These are phyloP conservation scores for Scolecobasidium constrictum DNA, from an alignment of 2,329 filamentous ascomycete genomes.

Conservation along the genomic window DNA sequence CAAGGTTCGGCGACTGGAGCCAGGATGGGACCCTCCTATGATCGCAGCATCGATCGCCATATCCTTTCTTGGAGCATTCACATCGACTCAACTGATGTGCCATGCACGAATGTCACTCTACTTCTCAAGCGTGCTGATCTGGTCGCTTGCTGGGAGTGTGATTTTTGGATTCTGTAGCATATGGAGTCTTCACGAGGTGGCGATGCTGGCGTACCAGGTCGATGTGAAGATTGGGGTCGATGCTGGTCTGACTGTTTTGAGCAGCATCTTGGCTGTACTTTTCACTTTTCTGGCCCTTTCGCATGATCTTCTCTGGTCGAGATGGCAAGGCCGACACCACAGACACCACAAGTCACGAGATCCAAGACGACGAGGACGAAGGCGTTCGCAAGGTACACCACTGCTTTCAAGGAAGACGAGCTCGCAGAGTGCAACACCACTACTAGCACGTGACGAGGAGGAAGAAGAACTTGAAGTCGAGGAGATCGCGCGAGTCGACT, in stretches of 20 bases:
- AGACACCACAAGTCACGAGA: background rate
- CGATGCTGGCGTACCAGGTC: slow-evolving; percentile 22
- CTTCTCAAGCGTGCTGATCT: slow-evolving; percentile 19
- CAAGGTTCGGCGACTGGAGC: background rate
- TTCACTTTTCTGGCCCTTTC: slow-evolving; percentile 15
- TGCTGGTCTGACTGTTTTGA: slow-evolving; percentile 17
- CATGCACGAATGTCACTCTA: slow-evolving; percentile 20
- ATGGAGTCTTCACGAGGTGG: slow-evolving; percentile 22
- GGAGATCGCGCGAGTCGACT: no score
- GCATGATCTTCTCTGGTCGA: slow-evolving; percentile 18
- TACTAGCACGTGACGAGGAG: background rate
- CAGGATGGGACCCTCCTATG: slow-evolving; percentile 17
- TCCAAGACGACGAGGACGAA: background rate
- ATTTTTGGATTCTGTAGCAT: slow-evolving; percentile 24
- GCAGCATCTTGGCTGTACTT: slow-evolving; percentile 12
- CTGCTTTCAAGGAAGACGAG: background rate
- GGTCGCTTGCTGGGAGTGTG: slow-evolving; percentile 19
- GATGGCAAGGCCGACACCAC: slow-evolving; percentile 12
- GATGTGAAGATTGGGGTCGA: slow-evolving; percentile 20
- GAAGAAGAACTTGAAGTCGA: background rate
- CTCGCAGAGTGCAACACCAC: background rate
- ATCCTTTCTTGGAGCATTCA: slow-evolving; percentile 21
- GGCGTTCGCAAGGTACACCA: background rate
- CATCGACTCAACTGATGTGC: slow-evolving; percentile 23
- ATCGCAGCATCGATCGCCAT: slow-evolving; percentile 21